Percentiles rank a stretch among this genome's conserved stretches.
Conservation (phyloP, 1,284 basidiomycete species). For the Neotropicomus parvogracilis region DNA sequence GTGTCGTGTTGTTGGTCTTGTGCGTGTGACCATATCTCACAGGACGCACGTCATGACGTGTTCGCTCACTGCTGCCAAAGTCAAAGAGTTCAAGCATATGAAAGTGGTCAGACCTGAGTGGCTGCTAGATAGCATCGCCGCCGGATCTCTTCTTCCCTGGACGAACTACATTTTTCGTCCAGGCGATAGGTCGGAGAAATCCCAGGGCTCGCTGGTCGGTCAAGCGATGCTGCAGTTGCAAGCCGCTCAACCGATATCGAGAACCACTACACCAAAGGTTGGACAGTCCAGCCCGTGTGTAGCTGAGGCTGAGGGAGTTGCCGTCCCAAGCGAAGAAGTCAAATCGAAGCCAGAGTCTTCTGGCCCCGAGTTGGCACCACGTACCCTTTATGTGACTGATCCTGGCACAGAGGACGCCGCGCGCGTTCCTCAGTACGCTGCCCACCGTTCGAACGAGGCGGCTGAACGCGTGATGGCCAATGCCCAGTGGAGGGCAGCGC, state of each 20-base stretch:
- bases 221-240: conserved; percentile 18
- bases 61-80: conserved; percentile 85
- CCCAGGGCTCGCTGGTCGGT: conserved; percentile 45
- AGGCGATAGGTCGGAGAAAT: conserved; percentile 42
- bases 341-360: neutral
- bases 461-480: conserved; percentile 77
- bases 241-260: conserved; percentile 1
- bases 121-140: conserved; percentile 74
- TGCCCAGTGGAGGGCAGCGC: conserved; percentile 78
- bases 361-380: conserved; percentile 18
- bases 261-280: neutral
- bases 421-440: conserved; percentile 59
- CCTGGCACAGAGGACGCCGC: conserved; percentile 40
- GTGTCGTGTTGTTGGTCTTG: neutral
- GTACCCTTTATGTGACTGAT: conserved; percentile 42
- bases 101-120: conserved; percentile 87
- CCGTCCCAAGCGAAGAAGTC: conserved; percentile 5
- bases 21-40: conserved; percentile 7
- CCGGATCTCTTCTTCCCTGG: conserved; percentile 75
- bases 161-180: conserved; percentile 57
- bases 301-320: neutral
- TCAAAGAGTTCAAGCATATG: conserved; percentile 83
- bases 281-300: neutral
- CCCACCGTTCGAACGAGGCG: conserved; percentile 60
- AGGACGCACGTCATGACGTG: conserved; percentile 90